Evolutionary conservation across 2,329 filamentous ascomycete species (phyloP), one percentile per base, ranked within the genome.

Genomic region (Cercospora zeae-maydis): DNA sequence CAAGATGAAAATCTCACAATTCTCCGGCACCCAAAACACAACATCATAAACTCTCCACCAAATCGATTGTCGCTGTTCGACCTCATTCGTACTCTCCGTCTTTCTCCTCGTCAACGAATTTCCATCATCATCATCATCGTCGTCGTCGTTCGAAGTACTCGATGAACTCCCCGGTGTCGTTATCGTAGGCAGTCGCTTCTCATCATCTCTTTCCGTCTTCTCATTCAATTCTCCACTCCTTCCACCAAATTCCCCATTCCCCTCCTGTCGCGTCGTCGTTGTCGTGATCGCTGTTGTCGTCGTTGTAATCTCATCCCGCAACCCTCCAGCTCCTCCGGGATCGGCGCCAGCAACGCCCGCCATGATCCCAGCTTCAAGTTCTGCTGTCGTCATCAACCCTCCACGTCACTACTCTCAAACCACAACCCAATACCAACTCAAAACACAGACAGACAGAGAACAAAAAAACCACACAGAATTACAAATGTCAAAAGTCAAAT

Each of bases 21-120:
- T 52, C 49, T 16, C n/a, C 49, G 49, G 49, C 27, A 52, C 49
- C 49, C 49, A 52, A 33, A 52, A 52, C 14, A 52, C 49, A 31
- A 52, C n/a, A 19, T 52, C 49, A 33, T 52, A 52, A 10, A 52
- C 27, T 27, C 31, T 52, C 49, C 49, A 52, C 42, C 42, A 33
- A 11, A 52, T 3, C 14, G 24, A 3, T 0, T 5, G 8, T 14
- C 24, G 0, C 5, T 33, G 19, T 11, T 10, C 45, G 9, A 19
- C 14, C 47, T 13, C 47, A 33, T 31, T 14, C 14, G 27, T 34
- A 33, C 16, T 33, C 49, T 13, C 19, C 49, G 49, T 33, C 27
- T 52, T 52, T 10, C 9, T 30, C 30, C 49, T 52, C 49, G 27
- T 33, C 49, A 19, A 31, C 27, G 49, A 52, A 34, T 33, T 33